A percentile compares a stretch with the other conserved stretches of the same genome.
Conservation (phyloP, 1,284 basidiomycete species). For the Rhodotorula sp. region DNA sequence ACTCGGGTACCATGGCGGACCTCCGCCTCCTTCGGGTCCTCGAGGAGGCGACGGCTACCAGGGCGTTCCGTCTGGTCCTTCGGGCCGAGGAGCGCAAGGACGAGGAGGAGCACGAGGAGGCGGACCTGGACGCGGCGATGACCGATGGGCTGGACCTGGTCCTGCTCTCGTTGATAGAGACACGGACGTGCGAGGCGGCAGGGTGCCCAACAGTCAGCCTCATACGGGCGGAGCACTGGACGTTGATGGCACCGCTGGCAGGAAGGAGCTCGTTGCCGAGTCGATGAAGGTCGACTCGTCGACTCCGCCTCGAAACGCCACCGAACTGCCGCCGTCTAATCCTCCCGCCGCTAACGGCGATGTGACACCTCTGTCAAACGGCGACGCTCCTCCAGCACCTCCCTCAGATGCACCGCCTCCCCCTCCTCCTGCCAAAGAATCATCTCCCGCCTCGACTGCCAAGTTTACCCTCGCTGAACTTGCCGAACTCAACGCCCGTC, state of each 20-base stretch:
- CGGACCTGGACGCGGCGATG: constrained; percentile 53
- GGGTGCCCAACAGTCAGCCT: neutral
- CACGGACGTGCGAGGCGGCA: neutral
- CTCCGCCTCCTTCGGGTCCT: neutral
- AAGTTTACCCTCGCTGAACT: constrained; percentile 39
- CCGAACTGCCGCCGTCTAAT: constrained; percentile 44
- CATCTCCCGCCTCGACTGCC: constrained; percentile 2
- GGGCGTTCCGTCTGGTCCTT: constrained; percentile 10
- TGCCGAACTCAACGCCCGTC: constrained; percentile 17
- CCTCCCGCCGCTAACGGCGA: too few relatives aligned
- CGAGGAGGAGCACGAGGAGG: constrained; percentile 19
- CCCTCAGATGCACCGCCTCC: constrained; percentile 63
- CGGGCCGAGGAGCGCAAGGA: neutral
- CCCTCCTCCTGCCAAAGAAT: constrained; percentile 70
- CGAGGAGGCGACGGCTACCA: constrained; percentile 5
- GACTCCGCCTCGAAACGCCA: constrained; percentile 11
- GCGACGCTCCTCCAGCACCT: constrained; percentile 48
- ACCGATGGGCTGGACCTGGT: constrained; percentile 57
- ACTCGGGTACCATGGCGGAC: constrained; percentile 10
- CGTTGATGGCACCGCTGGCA: neutral
- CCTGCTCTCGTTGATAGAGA: neutral
- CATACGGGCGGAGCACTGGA: constrained; percentile 1
- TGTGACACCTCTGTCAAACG: too few relatives aligned
- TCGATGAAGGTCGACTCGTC: constrained; percentile 14
- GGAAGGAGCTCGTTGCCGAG: neutral